Evolutionary conservation across 352 stramenopile genomes (phyloP).

Genomic region (Pythium monospermum): DNA sequence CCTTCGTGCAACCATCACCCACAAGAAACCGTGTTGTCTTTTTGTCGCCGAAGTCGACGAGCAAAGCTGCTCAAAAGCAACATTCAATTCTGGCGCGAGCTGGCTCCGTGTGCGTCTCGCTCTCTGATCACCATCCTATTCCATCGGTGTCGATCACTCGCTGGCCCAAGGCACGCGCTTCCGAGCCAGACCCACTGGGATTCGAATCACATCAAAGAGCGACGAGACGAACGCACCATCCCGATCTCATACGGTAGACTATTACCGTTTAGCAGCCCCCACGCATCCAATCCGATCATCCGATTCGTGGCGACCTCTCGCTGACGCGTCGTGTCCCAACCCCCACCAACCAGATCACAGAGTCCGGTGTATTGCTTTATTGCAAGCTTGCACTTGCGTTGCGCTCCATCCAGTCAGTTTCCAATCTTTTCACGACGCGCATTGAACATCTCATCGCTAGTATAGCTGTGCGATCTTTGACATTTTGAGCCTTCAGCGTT

Average conservation of each 20-base stretch:
- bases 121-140: neutral
- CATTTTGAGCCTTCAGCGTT: no score
- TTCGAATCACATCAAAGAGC: no score
- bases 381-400: no score
- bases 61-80: no score
- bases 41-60: constrained; percentile 10
- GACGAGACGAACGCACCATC: constrained; percentile 1
- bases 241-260: no score
- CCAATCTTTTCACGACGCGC: no score
- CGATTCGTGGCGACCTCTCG: neutral
- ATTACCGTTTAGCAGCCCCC: no score
- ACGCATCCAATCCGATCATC: neutral
- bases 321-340: neutral
- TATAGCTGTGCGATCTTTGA: no score
- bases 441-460: no score
- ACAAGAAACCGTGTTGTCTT: constrained; percentile 9
- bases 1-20: constrained; percentile 17
- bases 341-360: neutral
- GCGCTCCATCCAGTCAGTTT: neutral
- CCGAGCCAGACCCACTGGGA: no score
- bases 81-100: no score
- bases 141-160: neutral
- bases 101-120: no score
- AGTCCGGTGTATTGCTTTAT: neutral
- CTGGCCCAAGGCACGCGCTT: constrained; percentile 19